Evolutionary conservation across 2,329 filamentous ascomycete genomes (phyloP), one percentile per base, ranked within the genome.

Genomic region (Seiridium unicorne): DNA sequence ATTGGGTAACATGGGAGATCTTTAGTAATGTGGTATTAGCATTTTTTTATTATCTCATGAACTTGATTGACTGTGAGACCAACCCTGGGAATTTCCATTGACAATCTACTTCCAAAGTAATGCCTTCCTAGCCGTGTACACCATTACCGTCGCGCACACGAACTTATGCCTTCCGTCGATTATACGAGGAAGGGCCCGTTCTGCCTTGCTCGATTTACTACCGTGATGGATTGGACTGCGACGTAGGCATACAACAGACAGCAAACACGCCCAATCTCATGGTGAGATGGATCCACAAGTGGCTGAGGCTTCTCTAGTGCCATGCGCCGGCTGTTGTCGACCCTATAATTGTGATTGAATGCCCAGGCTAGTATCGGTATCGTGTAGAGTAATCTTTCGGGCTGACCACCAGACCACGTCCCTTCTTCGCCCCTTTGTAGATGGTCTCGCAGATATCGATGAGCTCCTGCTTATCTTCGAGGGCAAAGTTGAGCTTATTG

Each of bases 371-470:
- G 61, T 73, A 73, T 53, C 68, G 67, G 58, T 73, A 70, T 40
- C 69, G 65, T 1, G 68, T 62, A 44, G 66, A 70, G 66, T 77
- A 81, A 73, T 88, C 93, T 82, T 98, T 99, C 1, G 94, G 95
- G 72, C 92, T 96, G 66, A 98, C 93, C 46, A 99, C 95, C 68
- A 99, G 79, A 89, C 96, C 95, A 57, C 94, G 84, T 0, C 96
- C 95, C 80, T 99, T 99, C 84, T 97, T 98, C 38, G 95, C 95
- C n/a, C 95, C 95, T 61, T 93, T 89, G 74, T 98, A 99, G 63
- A 99, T 93, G 4, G 93, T 97, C 82, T 99, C 95, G 72, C 98
- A 89, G 66, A 99, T 99, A 77, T 99, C 95, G 70, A 99, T 96
- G 70, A 99, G 82, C 79, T 99, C 95, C 76, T 98, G 94, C 79